phyloP scores from a whole-genome alignment of 1,139 yeast genomes.

The Suhomyces coccinellae region DNA sequence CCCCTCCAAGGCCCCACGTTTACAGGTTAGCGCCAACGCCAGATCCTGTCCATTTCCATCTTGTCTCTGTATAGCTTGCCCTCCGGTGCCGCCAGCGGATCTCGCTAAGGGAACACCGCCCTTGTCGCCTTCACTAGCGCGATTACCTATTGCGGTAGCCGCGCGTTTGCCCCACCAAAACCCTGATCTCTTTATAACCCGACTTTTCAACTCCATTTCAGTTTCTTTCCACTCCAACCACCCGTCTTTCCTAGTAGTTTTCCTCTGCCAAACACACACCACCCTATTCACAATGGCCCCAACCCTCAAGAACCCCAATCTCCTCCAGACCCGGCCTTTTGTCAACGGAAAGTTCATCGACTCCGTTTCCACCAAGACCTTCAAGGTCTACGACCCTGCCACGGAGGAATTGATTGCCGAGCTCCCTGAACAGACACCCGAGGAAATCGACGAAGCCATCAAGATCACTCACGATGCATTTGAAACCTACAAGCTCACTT shows the following conservation, averaged over 20 bases:
- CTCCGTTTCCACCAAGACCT: slow-evolving; percentile 51
- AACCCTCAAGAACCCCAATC: slow-evolving; percentile 51
- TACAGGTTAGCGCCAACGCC: not conserved
- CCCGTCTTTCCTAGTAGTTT: no score
- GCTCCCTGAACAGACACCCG: slow-evolving; percentile 57
- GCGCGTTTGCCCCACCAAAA: not conserved
- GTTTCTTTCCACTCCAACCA: no score
- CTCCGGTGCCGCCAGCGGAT: not conserved
- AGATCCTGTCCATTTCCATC: not conserved
- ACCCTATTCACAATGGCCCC: slow-evolving; percentile 21
- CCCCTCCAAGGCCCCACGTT: not conserved
- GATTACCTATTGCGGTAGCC: slow-evolving; percentile 3
- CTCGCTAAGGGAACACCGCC: not conserved
- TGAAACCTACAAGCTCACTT: slow-evolving; percentile 53
- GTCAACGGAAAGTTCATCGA: slow-evolving; percentile 73
- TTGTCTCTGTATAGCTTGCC: not conserved
- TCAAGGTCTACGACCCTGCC: slow-evolving; percentile 77
- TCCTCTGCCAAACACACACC: no score
- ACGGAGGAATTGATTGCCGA: slow-evolving; percentile 56
- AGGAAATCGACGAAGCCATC: slow-evolving; percentile 61
- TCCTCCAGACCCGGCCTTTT: slow-evolving; percentile 58
- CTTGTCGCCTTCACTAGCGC: not conserved
- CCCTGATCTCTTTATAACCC: not conserved
- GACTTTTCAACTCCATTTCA: not conserved
- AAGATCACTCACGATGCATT: slow-evolving; percentile 62